A percentile compares a stretch with the other conserved stretches of the same genome.
phyloP scores from a whole-genome alignment of 345 rosid genomes.

The Salix caprea region DNA sequence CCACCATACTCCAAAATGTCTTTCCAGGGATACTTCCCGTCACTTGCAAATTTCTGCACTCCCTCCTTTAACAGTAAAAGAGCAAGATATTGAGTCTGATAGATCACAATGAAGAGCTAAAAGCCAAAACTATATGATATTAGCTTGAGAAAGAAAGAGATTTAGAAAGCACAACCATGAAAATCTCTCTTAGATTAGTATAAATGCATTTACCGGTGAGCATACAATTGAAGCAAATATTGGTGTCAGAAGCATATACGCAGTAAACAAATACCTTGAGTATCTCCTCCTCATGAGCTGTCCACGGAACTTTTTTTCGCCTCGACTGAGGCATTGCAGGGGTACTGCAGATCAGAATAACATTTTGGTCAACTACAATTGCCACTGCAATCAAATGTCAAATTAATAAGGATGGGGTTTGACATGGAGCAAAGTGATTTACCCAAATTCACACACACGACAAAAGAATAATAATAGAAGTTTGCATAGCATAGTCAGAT shows the following conservation, averaged over 20 bases:
- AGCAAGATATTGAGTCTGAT: not conserved
- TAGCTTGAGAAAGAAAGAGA: not conserved
- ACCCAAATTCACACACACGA: not conserved
- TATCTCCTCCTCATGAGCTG: constrained; percentile 35
- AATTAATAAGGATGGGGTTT: not conserved
- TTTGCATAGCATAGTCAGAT: not conserved
- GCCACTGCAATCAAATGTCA: not conserved
- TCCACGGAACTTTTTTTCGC: constrained; percentile 40
- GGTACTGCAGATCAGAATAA: constrained; percentile 24
- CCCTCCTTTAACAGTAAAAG: constrained; percentile 34
- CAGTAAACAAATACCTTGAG: constrained; percentile 31
- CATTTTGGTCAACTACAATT: not conserved
- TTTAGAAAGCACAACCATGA: not conserved
- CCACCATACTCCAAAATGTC: constrained; percentile 37
- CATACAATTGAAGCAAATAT: not conserved
- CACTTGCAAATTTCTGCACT: constrained; percentile 27
- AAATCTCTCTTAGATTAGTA: not conserved
- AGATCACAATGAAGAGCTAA: not conserved
- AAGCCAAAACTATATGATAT: not conserved
- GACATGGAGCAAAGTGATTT: not conserved
- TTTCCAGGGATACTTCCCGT: constrained; percentile 35
- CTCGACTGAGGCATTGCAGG: constrained; percentile 27
- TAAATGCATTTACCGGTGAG: not conserved
- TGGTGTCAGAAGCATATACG: not conserved
- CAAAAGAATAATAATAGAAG: not conserved